Evolutionary conservation across 2,329 filamentous ascomycete genomes (phyloP), one percentile per base, ranked within the genome.

Genomic region (Ophiostoma sp.): DNA sequence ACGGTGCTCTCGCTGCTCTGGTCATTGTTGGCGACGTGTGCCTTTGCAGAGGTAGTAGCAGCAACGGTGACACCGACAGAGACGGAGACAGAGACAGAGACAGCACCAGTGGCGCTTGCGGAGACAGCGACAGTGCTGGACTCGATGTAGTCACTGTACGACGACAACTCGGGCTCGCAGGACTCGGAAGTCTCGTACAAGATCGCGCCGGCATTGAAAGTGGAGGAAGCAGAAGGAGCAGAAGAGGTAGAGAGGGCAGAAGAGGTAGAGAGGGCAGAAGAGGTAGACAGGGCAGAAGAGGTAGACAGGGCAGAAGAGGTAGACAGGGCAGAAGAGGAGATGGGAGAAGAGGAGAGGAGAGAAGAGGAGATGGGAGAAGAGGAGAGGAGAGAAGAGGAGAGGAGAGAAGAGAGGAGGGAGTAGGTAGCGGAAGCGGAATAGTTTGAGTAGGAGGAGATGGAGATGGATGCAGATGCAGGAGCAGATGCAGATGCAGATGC

Each of bases 61-160:
- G 41, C 23, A 64, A 41, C 44, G 48, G 64, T 48, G 39, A 48
- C 33, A n/a, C n/a, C 57, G 68, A 35, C 44, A 33, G 57, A 64
- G 68, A 35, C 44, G 23, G 57, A 64, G 15, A 41, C 41, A 65
- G 67, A 67, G 71, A 41, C 48, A 36, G 57, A 67, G 17, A 48
- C 23, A n/a, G 23, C 39, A 41, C 36, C 17, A 35, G 60, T 36
- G 39, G 41, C 23, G 31, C 57, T 41, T 35, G 44, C 52, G 67
- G 36, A 60, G 20, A 67, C 36, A 4, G 23, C 52, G 7, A 20
- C 3, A 33, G 60, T 33, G 54, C 39, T 65, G 20, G 67, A 20
- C 36, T 67, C 39, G 17, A 48, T 67, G 23, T 39, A n/a, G 33
- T 65, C 62, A 39, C 27, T 33, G 8, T 31, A 67, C n/a, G 65